Conservation (phyloP, 1,284 basidiomycete species). For the Ustilago trichophora region DNA sequence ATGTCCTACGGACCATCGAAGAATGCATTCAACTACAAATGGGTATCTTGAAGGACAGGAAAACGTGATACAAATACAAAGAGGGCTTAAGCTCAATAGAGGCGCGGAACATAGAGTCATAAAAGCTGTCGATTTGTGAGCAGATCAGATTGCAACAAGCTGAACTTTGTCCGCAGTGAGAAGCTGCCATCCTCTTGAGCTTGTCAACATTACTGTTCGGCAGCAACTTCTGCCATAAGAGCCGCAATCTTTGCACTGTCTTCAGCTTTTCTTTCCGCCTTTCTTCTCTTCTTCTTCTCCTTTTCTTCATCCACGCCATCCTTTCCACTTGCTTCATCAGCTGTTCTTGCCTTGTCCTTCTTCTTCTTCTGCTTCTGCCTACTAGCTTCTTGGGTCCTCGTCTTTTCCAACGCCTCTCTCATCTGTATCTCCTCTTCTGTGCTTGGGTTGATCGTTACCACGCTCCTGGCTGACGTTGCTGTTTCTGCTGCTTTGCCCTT, state of each 20-base stretch:
- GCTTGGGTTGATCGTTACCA: slow-evolving; percentile 53
- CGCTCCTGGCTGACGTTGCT: slow-evolving; percentile 8
- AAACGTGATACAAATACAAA: no score
- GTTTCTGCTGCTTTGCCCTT: slow-evolving; percentile 20
- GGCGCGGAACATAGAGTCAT: no score
- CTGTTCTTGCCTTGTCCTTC: slow-evolving; percentile 17
- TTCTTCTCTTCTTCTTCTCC: slow-evolving; percentile 10
- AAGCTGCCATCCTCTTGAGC: no score
- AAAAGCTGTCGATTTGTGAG: no score
- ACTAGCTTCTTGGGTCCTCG: slow-evolving; percentile 4
- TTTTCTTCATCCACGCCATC: background rate
- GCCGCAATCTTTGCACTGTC: slow-evolving; percentile 13
- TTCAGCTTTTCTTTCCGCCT: no score
- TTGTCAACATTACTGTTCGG: slow-evolving; percentile 2
- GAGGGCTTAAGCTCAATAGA: no score
- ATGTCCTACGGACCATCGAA: no score
- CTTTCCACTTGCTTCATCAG: slow-evolving; percentile 6
- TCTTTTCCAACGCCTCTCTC: slow-evolving; percentile 40
- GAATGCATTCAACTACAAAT: no score
- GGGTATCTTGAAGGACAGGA: no score
- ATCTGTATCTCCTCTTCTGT: slow-evolving; percentile 31
- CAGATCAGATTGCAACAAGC: no score
- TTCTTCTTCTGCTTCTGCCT: background rate
- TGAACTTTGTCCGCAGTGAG: no score
- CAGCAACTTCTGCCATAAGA: slow-evolving; percentile 30